These are phyloP conservation scores for Zygoascus tannicola DNA, from an alignment of 805 yeast species.

Conservation along the genomic window DNA sequence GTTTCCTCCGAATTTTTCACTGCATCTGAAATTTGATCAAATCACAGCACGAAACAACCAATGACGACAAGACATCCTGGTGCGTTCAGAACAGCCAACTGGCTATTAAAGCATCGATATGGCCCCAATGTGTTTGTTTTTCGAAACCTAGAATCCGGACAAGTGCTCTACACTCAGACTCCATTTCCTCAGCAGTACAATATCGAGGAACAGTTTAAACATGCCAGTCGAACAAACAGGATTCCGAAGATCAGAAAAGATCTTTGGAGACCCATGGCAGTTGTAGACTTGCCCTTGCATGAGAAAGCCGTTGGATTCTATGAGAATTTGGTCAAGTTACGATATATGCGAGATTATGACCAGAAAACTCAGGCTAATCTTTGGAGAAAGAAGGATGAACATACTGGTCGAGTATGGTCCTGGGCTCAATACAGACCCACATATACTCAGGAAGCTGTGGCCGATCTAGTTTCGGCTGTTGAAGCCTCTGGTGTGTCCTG, in stretches of 20 bases:
- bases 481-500: constrained; percentile 45
- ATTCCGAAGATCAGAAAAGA: constrained; percentile 69
- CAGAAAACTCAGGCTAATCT: constrained; percentile 48
- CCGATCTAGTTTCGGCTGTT: constrained; percentile 65
- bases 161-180: constrained; percentile 79
- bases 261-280: constrained; percentile 86
- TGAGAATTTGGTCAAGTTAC: constrained; percentile 62
- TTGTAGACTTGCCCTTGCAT: constrained; percentile 54
- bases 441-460: constrained; percentile 82
- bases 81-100: constrained; percentile 39
- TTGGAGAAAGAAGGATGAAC: constrained; percentile 46
- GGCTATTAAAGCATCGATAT: constrained; percentile 51
- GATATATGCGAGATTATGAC: constrained; percentile 62
- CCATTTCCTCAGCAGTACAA: constrained; percentile 44
- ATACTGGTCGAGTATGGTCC: constrained; percentile 2
- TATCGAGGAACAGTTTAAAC: constrained; percentile 59
- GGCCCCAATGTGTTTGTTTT: constrained; percentile 81
- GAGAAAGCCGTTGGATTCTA: constrained; percentile 64
- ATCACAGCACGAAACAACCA: no score
- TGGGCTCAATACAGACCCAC: constrained; percentile 70
- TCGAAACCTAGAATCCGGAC: constrained; percentile 81
- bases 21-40: no score
- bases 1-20: no score
- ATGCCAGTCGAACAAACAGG: constrained; percentile 30
- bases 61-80: constrained; percentile 1